These are phyloP conservation scores for Citrus reticulata DNA, from an alignment of 345 rosid genomes.

Conservation along the genomic window DNA sequence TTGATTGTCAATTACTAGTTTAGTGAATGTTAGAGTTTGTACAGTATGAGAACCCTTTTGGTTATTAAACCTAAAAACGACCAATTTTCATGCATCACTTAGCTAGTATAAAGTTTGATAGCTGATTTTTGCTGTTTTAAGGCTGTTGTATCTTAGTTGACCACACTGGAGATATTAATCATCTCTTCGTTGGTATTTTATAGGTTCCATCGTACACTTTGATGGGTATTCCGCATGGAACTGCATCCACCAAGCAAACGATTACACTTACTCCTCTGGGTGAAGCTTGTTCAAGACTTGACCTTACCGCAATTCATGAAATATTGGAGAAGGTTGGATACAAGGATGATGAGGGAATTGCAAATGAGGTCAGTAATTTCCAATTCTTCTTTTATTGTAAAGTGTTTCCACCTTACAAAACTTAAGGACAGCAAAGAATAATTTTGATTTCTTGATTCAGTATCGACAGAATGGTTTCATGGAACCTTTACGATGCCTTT, in stretches of 20 bases:
- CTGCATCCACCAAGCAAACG: slow-evolving; percentile 41
- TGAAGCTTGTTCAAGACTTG: slow-evolving; percentile 75
- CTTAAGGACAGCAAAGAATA: not conserved
- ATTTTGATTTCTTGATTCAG: not conserved
- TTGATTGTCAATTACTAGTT: not conserved
- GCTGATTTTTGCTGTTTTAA: not conserved
- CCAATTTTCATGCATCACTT: not conserved
- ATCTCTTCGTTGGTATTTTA: not conserved
- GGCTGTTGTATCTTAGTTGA: not conserved
- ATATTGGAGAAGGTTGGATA: slow-evolving; percentile 71
- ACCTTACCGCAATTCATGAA: slow-evolving; percentile 78
- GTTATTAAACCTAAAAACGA: not conserved
- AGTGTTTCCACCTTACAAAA: not conserved
- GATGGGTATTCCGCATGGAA: slow-evolving; percentile 66
- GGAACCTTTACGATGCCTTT: not conserved
- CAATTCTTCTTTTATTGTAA: not conserved
- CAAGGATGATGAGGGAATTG: slow-evolving; percentile 77
- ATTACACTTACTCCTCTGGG: slow-evolving; percentile 55
- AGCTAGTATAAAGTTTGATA: not conserved
- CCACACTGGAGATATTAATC: not conserved
- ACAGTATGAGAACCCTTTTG: not conserved
- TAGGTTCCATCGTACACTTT: slow-evolving; percentile 64
- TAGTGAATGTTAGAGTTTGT: not conserved
- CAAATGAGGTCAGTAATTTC: slow-evolving; percentile 60
- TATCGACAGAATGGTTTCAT: not conserved